A percentile compares a stretch with the other conserved stretches of the same genome.
Evolutionary conservation across 495 filamentous ascomycete species (phyloP).

Genomic region (Talaromyces trachyspermus): DNA sequence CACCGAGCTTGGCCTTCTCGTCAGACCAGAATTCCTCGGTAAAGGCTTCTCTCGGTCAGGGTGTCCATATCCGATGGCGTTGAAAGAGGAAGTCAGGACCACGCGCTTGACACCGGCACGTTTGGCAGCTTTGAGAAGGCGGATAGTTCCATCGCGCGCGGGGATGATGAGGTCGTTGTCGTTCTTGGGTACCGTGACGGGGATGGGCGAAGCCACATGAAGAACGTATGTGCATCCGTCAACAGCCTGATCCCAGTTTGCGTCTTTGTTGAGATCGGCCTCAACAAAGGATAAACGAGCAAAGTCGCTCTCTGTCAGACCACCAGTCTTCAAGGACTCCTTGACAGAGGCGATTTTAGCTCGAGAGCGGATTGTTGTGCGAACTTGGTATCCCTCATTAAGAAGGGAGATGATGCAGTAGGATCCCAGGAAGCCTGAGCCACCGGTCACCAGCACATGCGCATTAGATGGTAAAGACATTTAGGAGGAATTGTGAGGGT

Average conservation of each 20-base stretch:
- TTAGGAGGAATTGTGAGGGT: too few species aligned
- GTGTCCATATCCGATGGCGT: not conserved
- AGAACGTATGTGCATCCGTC: not conserved
- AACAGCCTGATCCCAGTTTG: not conserved
- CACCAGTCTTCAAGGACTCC: not conserved
- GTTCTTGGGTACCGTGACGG: not conserved
- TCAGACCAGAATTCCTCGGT: not conserved
- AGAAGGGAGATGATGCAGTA: not conserved
- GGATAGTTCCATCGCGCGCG: not conserved
- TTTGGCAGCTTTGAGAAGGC: not conserved
- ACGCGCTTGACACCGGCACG: not conserved
- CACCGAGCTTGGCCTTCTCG: not conserved
- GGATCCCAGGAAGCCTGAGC: constrained; percentile 13
- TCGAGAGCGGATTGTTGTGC: not conserved
- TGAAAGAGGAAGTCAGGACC: not conserved
- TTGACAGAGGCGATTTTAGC: not conserved
- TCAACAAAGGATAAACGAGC: not conserved
- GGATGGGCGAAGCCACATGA: not conserved
- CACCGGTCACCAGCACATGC: constrained; percentile 12
- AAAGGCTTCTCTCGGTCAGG: not conserved
- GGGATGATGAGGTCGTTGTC: not conserved
- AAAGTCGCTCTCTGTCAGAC: not conserved
- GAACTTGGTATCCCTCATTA: not conserved
- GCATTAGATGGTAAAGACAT: too few species aligned
- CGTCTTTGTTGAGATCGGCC: not conserved